phyloP scores from a whole-genome alignment of 805 yeast species.

The Candida pseudofarinosa region DNA sequence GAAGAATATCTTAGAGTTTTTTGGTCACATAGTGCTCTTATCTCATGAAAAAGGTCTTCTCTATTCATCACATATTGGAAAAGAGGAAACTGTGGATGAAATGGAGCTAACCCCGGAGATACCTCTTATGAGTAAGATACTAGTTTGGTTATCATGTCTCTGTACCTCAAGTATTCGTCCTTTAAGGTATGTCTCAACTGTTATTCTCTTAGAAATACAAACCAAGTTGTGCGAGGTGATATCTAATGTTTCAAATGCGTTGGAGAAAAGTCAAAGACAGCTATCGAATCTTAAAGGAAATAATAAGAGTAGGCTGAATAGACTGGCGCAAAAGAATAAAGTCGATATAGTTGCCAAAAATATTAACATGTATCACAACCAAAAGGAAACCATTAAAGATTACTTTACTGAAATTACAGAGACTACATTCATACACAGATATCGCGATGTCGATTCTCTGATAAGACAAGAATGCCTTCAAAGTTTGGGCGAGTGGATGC shows the following conservation, averaged over 20 bases:
- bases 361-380: slow-evolving; percentile 30
- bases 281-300: slow-evolving; percentile 24
- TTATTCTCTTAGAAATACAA: slow-evolving; percentile 56
- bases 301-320: slow-evolving; percentile 10
- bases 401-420: slow-evolving; percentile 63
- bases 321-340: slow-evolving; percentile 34
- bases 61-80: slow-evolving; percentile 27
- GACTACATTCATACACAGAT: slow-evolving; percentile 68
- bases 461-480: slow-evolving; percentile 69
- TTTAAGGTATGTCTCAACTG: slow-evolving; percentile 63
- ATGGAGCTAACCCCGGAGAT: slow-evolving; percentile 23
- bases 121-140: slow-evolving; percentile 48
- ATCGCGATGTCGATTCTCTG: slow-evolving; percentile 70
- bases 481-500: slow-evolving; percentile 68
- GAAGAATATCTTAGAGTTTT: slow-evolving; percentile 51
- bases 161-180: slow-evolving; percentile 69
- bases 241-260: slow-evolving; percentile 27
- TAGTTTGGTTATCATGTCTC: slow-evolving; percentile 74
- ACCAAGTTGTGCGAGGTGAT: slow-evolving; percentile 53
- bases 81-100: slow-evolving; percentile 18
- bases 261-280: slow-evolving; percentile 45
- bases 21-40: slow-evolving; percentile 45
- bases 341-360: slow-evolving; percentile 44
- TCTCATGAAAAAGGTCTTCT: slow-evolving; percentile 63
- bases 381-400: slow-evolving; percentile 50